Percentiles rank a stretch among this genome's conserved stretches.
Evolutionary conservation across 768 basidiomycete genomes (phyloP).

Genomic region (Exidia glandulosa): DNA sequence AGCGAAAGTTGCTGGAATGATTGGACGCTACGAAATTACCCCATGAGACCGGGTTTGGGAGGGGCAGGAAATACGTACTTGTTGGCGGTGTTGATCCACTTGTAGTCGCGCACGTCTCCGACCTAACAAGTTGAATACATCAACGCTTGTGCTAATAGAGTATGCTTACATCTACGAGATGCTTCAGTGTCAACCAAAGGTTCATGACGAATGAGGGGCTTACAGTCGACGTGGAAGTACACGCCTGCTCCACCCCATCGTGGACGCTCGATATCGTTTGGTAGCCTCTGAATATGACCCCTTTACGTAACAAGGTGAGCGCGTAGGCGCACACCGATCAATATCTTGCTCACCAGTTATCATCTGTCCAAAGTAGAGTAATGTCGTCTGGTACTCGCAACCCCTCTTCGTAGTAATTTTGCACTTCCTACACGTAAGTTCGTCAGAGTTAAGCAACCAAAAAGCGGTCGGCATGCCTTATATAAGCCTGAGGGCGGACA

Average conservation of each 20-base stretch:
- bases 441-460: neutral
- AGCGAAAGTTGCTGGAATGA: conserved; percentile 61
- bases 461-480: neutral
- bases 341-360: no score
- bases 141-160: conserved; percentile 52
- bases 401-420: conserved; percentile 18
- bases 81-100: conserved; percentile 8
- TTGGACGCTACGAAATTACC: conserved; percentile 16
- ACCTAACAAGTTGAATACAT: conserved; percentile 17
- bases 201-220: neutral
- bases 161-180: conserved; percentile 40
- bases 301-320: conserved; percentile 71
- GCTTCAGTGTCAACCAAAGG: neutral
- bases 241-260: conserved; percentile 59
- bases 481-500: conserved; percentile 19
- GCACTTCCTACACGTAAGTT: neutral
- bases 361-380: conserved; percentile 46
- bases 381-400: conserved; percentile 53
- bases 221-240: conserved; percentile 41
- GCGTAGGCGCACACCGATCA: no score
- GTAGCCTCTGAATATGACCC: conserved; percentile 60
- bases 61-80: conserved; percentile 2
- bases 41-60: neutral
- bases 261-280: conserved; percentile 40
- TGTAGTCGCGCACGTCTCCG: neutral